phyloP scores from a whole-genome alignment of 1,139 yeast genomes.

The Geotrichum europaeum region DNA sequence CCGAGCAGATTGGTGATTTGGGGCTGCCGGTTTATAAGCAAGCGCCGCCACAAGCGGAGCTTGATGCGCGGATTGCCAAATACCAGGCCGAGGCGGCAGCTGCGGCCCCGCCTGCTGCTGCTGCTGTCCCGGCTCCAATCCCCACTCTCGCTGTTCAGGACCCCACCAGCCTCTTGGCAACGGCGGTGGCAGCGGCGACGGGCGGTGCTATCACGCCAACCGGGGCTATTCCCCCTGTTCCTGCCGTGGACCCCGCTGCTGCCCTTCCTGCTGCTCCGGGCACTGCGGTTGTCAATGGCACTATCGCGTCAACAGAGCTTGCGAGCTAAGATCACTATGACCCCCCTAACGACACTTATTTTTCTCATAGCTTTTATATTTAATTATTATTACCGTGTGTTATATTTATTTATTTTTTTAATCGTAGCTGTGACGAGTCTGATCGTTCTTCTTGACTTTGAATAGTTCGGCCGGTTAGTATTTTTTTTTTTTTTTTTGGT shows the following conservation, averaged over 20 bases:
- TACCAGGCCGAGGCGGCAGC: not conserved
- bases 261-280: not conserved
- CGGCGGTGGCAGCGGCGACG: not conserved
- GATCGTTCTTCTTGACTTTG: too few relatives aligned
- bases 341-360: not conserved
- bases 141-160: not conserved
- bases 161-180: not conserved
- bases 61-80: constrained; percentile 7
- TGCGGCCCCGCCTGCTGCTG: not conserved
- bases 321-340: not conserved
- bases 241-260: not conserved
- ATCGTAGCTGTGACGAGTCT: too few relatives aligned
- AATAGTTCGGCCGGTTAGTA: too few relatives aligned
- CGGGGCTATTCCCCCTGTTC: not conserved
- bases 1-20: constrained; percentile 1
- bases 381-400: not conserved
- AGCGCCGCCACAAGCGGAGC: constrained; percentile 5
- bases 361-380: not conserved
- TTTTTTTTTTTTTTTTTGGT: not conserved
- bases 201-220: not conserved
- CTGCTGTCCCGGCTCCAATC: not conserved
- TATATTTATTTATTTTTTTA: too few relatives aligned
- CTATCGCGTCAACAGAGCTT: not conserved
- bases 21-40: constrained; percentile 6
- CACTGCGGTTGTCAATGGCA: not conserved